These are phyloP conservation scores for Apiotrichum domesticum DNA, from an alignment of 1,284 basidiomycete species.

Conservation along the genomic window DNA sequence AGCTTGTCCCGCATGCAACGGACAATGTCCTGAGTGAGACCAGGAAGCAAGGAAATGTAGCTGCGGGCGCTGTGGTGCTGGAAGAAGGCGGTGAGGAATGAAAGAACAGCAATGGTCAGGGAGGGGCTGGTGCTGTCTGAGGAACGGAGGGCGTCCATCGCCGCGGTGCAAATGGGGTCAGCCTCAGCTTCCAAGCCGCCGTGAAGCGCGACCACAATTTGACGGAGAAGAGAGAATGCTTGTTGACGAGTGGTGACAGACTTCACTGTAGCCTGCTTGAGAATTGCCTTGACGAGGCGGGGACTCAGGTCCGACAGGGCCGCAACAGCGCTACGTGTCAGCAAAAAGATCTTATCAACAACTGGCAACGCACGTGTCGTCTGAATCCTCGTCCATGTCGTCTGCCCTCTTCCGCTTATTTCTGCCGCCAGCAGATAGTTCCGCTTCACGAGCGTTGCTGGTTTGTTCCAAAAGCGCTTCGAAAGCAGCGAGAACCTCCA, in stretches of 20 bases:
- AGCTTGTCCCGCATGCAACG: conserved; percentile 57
- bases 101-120: conserved; percentile 70
- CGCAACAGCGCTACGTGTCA: conserved; percentile 11
- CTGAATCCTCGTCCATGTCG: conserved; percentile 49
- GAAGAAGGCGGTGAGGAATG: conserved; percentile 80
- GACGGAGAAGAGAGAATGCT: conserved; percentile 71
- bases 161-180: conserved; percentile 48
- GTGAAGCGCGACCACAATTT: conserved; percentile 70
- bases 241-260: conserved; percentile 77
- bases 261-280: conserved; percentile 80
- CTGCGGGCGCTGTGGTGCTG: conserved; percentile 65
- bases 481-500: conserved; percentile 88
- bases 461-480: conserved; percentile 74
- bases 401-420: conserved; percentile 65
- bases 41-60: conserved; percentile 59
- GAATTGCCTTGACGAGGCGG: conserved; percentile 67
- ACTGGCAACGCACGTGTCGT: conserved; percentile 57
- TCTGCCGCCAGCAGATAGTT: conserved; percentile 26
- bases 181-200: conserved; percentile 74
- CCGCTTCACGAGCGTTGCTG: conserved; percentile 27
- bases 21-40: conserved; percentile 66
- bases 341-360: neutral
- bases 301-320: conserved; percentile 65
- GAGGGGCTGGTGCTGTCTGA: conserved; percentile 61
- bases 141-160: conserved; percentile 35